phyloP scores from a whole-genome alignment of 2,329 filamentous ascomycete genomes.

The Cadophora gregata region DNA sequence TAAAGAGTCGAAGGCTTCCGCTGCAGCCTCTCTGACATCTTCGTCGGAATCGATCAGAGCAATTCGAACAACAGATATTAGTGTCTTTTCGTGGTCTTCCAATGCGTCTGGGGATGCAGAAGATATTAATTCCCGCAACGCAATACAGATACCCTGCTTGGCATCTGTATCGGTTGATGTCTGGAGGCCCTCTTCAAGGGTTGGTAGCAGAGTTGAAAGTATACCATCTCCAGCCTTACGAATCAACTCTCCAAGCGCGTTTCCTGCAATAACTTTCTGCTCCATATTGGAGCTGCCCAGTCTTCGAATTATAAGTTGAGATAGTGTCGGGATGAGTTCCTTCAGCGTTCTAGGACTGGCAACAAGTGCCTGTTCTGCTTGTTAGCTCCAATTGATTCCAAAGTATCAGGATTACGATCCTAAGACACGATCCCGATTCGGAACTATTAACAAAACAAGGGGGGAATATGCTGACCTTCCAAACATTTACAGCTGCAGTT shows the following conservation, averaged over 20 bases:
- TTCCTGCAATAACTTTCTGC: constrained; percentile 98
- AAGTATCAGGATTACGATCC: background rate
- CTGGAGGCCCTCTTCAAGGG: constrained; percentile 88
- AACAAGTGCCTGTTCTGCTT: constrained; percentile 12
- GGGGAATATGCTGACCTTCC: constrained; percentile 70
- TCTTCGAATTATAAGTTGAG: constrained; percentile 91
- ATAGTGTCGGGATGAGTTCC: constrained; percentile 92
- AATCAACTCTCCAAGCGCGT: constrained; percentile 94
- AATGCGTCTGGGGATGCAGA: constrained; percentile 88
- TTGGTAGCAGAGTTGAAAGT: constrained; percentile 84
- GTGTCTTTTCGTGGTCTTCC: constrained; percentile 92
- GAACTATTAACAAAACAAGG: background rate
- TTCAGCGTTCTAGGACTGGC: constrained; percentile 79
- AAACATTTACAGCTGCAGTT: constrained; percentile 87
- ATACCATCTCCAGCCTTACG: constrained; percentile 96
- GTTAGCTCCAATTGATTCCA: constrained; percentile 49
- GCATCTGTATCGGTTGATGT: constrained; percentile 89
- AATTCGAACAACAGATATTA: constrained; percentile 92
- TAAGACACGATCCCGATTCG: background rate
- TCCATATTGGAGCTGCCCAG: constrained; percentile 97
- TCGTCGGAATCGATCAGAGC: constrained; percentile 88
- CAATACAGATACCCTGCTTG: constrained; percentile 96
- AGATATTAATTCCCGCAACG: constrained; percentile 88
- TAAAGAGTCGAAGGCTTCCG: constrained; percentile 94
- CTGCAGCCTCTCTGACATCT: constrained; percentile 92